Base-by-base conservation (phyloP, 1,284 basidiomycete species). In the Pisolithus thermaeus region DNA sequence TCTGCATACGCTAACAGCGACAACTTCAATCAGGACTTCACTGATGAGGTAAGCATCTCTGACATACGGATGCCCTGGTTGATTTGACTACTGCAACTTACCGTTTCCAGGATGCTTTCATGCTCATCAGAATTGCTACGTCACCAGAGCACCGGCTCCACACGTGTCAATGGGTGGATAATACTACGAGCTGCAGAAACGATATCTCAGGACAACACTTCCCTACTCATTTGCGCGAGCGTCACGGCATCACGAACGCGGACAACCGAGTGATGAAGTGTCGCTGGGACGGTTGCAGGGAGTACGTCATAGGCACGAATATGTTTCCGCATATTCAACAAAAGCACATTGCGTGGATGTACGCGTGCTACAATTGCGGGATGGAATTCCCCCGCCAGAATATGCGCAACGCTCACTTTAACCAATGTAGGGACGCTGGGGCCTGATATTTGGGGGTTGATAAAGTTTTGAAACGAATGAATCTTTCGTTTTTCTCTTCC, bases 11-110 rank as follows among this genome's bases (percentile, higher is more conserved):
- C 4, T 49, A 37, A 52, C 23, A 41, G 55, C 23, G 64, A 58
- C 36, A 65, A 64, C 36, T 64, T 46, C 52, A 67, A 67, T 36
- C 65, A 65, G 16, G 47, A 65, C 38, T 64, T 64, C 46, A 67
- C 65, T 0, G 62, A 64, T 43, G 64, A 67, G 56, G 62, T 66
- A 50, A 49, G 16, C 14, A 18, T 30, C 18, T 22, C 43, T 5
- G 20, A 46, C 22, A 32, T 35, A 8, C 4, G 12, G 12, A 16
- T 28, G 27, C 7, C 2, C 9, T 7, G 18, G 20, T 23, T 12
- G n/a, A 45, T 11, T 16, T 32, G 27, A 27, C 11, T 3, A 12
- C 22, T 20, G 11, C 20, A 53, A 30, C 2, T 32, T 28, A 11
- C 40, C 45, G 46, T 52, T 61, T 32, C 61, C 36, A 64, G 65